phyloP scores from a whole-genome alignment of 139 green algal genomes.

The Chlorella vulgaris region DNA sequence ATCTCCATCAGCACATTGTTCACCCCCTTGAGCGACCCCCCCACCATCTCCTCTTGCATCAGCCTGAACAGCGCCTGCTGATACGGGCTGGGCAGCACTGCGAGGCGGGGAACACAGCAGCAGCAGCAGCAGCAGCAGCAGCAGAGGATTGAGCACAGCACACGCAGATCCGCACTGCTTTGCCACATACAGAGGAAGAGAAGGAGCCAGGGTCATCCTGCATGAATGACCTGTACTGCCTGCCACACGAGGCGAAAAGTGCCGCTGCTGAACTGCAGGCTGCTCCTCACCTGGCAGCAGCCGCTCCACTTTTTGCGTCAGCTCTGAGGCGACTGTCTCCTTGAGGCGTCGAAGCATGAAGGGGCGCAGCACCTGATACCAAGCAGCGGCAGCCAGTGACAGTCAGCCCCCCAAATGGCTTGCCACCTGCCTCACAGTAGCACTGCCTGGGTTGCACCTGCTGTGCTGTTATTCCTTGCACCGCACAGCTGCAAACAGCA shows the following conservation, averaged over 20 bases:
- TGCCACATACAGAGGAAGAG: too few species aligned
- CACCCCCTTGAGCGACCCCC: conserved; percentile 29
- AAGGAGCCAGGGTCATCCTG: too few species aligned
- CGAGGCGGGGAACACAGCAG: background rate
- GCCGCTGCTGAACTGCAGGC: background rate
- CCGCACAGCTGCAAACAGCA: background rate
- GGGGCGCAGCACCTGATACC: conserved; percentile 67
- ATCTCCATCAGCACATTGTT: conserved; percentile 80
- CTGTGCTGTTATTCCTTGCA: background rate
- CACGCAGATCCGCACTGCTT: too few species aligned
- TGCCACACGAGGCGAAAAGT: background rate
- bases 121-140: background rate
- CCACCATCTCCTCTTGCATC: conserved; percentile 10
- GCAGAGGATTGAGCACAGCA: too few species aligned
- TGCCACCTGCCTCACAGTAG: too few species aligned
- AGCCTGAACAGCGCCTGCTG: conserved; percentile 27
- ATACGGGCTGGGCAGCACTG: conserved; percentile 35
- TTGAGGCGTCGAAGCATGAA: conserved; percentile 83
- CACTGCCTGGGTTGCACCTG: too few species aligned
- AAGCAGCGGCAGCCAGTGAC: background rate
- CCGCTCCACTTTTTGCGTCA: conserved; percentile 59
- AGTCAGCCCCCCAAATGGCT: too few species aligned
- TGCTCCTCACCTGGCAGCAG: background rate
- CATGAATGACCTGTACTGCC: background rate
- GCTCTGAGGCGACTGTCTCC: conserved; percentile 60